Percentiles rank a stretch among this genome's conserved stretches.
Evolutionary conservation across 768 basidiomycete species (phyloP).

Genomic region (Mycena metata): DNA sequence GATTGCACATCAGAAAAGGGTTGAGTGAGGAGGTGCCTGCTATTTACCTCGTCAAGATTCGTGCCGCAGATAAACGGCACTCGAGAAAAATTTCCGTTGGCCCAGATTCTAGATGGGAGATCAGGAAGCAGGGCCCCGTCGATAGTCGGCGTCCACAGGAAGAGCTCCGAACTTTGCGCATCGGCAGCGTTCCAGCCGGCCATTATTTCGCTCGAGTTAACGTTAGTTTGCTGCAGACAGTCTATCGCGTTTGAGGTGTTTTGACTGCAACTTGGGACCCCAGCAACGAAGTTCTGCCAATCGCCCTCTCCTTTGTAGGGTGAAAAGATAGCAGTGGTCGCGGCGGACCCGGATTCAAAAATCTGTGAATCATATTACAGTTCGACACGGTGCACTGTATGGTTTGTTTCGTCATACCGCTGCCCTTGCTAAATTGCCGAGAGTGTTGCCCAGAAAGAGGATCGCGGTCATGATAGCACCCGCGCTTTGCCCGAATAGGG

Average conservation of each 20-base stretch:
- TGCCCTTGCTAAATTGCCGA: conserved; percentile 42
- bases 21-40: no score
- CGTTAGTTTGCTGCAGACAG: conserved; percentile 42
- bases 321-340: conserved; percentile 42
- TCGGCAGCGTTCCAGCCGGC: conserved; percentile 42
- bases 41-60: conserved; percentile 58
- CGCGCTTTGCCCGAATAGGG: conserved; percentile 60
- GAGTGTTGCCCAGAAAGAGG: conserved; percentile 48
- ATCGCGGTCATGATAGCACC: conserved; percentile 58
- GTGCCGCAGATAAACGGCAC: conserved; percentile 61
- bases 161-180: conserved; percentile 34
- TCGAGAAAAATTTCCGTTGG: conserved; percentile 48
- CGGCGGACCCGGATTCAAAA: conserved; percentile 56
- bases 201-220: conserved; percentile 45
- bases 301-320: conserved; percentile 46
- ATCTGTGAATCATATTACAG: conserved; percentile 46
- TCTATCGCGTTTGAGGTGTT: conserved; percentile 46
- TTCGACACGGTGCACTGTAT: no score
- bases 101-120: conserved; percentile 49
- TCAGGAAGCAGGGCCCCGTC: conserved; percentile 55
- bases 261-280: conserved; percentile 44
- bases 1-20: no score
- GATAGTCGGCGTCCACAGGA: conserved; percentile 53
- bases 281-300: conserved; percentile 48
- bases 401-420: conserved; percentile 43